Evolutionary conservation across 2,329 filamentous ascomycete genomes (phyloP), one percentile per base, ranked within the genome.

Genomic region (Aspergillus sp.): DNA sequence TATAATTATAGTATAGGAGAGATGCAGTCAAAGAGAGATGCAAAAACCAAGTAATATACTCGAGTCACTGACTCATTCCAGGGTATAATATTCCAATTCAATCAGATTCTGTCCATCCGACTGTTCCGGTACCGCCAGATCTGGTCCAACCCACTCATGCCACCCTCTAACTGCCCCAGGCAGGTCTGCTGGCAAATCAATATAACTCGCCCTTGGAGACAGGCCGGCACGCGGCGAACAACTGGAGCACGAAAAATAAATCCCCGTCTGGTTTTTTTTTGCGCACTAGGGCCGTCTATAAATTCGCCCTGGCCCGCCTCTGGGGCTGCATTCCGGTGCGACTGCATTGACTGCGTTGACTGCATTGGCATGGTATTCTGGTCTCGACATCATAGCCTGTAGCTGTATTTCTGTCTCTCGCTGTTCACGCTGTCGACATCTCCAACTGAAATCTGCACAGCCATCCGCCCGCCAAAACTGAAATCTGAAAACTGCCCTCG

Each of bases 181-280:
- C 62, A 64, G 54, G 61, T 64, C 64, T 59, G 57, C 58, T 58
- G 64, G 61, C 61, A 62, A 62, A 59, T 62, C 63, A 45, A 41
- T 63, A 60, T 57, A 59, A 59, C 56, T 62, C 55, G 55, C 53
- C 47, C 36, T 34, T 36, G 34, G 53, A 51, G 44, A 39, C 53
- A 48, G 43, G 49, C 55, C 55, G 22, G 22, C 18, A 39, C 47
- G 22, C 24, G 38, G 41, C 15, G 34, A 48, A 45, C 42, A 45
- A 36, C 48, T 38, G 55, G 55, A 49, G 43, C 53, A 54, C 56
- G 52, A 49, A 30, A 49, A 43, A 55, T 54, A 55, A 53, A 56
- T 30, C 26, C 26, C 26, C 26, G 9, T 30, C 26, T 30, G 58
- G 59, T 50, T n/a, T 13, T 34, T 34, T n/a, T 34, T 50, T 30